phyloP scores from a whole-genome alignment of 1,284 basidiomycete species.

The Uromyces viciae-fabae region DNA sequence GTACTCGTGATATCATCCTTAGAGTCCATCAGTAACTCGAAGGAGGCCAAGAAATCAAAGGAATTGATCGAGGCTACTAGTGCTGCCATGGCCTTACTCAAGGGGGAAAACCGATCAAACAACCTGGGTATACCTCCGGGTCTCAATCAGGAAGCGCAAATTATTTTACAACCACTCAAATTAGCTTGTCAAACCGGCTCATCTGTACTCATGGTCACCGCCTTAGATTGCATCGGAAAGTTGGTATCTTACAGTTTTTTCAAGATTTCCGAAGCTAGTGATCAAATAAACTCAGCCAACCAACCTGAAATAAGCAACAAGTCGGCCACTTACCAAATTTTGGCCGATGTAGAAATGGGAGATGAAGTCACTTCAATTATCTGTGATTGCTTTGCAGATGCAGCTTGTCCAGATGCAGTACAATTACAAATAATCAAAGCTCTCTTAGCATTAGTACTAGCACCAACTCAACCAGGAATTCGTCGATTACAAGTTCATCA shows the following conservation, averaged over 20 bases:
- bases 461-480: slow-evolving; percentile 52
- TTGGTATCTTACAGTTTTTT: slow-evolving; percentile 95
- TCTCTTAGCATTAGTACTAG: slow-evolving; percentile 78
- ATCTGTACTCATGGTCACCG: slow-evolving; percentile 87
- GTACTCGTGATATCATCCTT: slow-evolving; percentile 72
- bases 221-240: slow-evolving; percentile 91
- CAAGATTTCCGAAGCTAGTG: slow-evolving; percentile 59
- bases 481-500: slow-evolving; percentile 79
- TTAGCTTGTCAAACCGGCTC: slow-evolving; percentile 87
- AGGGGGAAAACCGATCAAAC: slow-evolving; percentile 60
- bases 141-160: slow-evolving; percentile 48
- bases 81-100: slow-evolving; percentile 76
- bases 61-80: slow-evolving; percentile 77
- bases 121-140: slow-evolving; percentile 16
- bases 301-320: slow-evolving; percentile 54
- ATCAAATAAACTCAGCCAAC: slow-evolving; percentile 61
- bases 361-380: slow-evolving; percentile 90
- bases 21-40: slow-evolving; percentile 78
- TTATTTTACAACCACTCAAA: slow-evolving; percentile 78
- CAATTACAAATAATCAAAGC: slow-evolving; percentile 94
- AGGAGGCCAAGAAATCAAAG: slow-evolving; percentile 78
- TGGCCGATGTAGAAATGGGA: slow-evolving; percentile 59
- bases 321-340: slow-evolving; percentile 2
- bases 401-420: slow-evolving; percentile 74
- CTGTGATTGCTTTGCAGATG: slow-evolving; percentile 80